phyloP scores from a whole-genome alignment of 2,329 filamentous ascomycete species.

The Cordyceps farinosa region DNA sequence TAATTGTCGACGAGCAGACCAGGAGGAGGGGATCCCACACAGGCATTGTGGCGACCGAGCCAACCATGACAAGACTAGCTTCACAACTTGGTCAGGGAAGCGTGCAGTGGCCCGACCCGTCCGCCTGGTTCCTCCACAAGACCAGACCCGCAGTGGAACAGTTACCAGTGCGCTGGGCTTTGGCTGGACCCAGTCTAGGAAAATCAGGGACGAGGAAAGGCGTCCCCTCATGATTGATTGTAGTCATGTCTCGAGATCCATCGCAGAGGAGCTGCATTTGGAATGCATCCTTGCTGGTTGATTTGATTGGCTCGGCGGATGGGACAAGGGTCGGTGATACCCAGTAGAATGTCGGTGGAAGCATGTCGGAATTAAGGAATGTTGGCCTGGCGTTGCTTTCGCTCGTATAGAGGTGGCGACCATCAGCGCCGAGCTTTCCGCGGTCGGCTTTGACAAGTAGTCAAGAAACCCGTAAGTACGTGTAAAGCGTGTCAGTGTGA shows the following conservation, averaged over 20 bases:
- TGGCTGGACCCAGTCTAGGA: background rate
- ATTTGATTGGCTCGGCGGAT: background rate
- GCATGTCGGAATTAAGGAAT: background rate
- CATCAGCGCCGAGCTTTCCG: background rate
- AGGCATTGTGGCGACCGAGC: background rate
- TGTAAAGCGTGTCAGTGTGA: too few species aligned
- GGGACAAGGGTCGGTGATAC: background rate
- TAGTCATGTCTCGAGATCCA: conserved; percentile 2
- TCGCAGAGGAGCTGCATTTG: background rate
- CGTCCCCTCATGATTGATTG: background rate
- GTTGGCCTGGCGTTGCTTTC: background rate
- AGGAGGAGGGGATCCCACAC: background rate
- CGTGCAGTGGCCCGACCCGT: conserved; percentile 8
- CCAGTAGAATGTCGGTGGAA: background rate
- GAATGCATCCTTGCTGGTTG: background rate
- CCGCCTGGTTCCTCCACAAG: conserved; percentile 4
- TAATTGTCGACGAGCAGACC: background rate
- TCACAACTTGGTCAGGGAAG: background rate
- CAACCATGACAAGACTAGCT: background rate
- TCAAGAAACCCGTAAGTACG: background rate
- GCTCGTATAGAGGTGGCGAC: background rate
- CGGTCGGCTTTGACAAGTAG: background rate
- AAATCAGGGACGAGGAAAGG: conserved; percentile 2
- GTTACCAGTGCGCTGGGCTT: conserved; percentile 1
- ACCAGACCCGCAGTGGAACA: conserved; percentile 7